A percentile compares a stretch with the other conserved stretches of the same genome.
Conservation (phyloP, 345 rosid genomes). For the Rhodamnia argentea region DNA sequence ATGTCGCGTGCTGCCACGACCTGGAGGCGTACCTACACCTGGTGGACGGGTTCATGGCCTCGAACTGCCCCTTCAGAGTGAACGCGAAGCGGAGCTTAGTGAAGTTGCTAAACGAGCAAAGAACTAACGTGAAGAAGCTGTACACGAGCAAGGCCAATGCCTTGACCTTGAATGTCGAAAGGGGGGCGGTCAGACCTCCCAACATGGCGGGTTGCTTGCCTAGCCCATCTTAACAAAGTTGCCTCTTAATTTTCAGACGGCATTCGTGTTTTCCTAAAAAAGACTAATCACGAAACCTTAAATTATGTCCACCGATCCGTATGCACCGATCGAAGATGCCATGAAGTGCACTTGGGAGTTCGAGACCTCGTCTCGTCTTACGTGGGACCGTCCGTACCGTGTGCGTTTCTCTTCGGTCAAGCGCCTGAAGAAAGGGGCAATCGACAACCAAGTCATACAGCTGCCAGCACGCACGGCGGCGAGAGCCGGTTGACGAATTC, state of each 20-base stretch:
- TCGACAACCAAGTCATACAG: not conserved
- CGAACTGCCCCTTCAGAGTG: conserved; percentile 74
- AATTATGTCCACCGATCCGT: not conserved
- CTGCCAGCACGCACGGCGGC: not conserved
- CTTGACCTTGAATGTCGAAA: conserved; percentile 36
- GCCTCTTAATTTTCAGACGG: not conserved
- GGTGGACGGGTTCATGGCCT: conserved; percentile 73
- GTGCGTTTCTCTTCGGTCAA: not conserved
- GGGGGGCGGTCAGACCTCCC: conserved; percentile 16
- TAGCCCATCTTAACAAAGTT: conserved; percentile 33
- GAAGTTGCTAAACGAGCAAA: conserved; percentile 65
- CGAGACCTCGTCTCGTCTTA: not conserved
- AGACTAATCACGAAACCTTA: not conserved
- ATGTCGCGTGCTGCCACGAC: conserved; percentile 83
- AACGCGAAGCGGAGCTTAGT: conserved; percentile 86
- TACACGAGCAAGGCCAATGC: conserved; percentile 60
- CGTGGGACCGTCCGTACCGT: not conserved
- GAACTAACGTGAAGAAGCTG: conserved; percentile 67
- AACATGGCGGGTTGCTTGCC: conserved; percentile 31
- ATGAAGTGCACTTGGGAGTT: not conserved
- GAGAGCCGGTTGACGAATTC: not conserved
- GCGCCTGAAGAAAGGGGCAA: not conserved
- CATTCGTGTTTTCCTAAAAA: not conserved
- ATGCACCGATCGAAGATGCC: not conserved
- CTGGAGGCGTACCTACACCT: conserved; percentile 68